Evolutionary conservation across 192 early-diverging fungal species (phyloP), one percentile per base, ranked within the genome.

Genomic region (Linnemannia exigua): DNA sequence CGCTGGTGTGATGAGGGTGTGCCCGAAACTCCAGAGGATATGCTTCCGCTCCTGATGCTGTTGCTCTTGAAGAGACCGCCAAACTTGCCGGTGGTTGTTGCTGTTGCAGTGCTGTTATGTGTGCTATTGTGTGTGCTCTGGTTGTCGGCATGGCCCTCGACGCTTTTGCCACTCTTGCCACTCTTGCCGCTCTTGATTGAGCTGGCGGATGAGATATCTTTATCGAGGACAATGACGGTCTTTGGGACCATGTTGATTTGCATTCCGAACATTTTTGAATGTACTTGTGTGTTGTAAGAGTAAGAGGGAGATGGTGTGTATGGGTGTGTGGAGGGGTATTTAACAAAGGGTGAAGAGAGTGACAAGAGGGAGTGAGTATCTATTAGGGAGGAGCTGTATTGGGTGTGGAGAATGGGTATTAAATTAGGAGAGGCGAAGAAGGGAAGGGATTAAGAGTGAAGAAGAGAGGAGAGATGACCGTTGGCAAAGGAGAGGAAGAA

Each of bases 101-200:
- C 12, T 9, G 33, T 33, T n/a, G n/a, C n/a, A n/a, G n/a, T n/a
- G n/a, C n/a, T n/a, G n/a, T n/a, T n/a, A 1, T 28, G 35, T 16
- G 28, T 71, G 74, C 25, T 75, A 4, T 35, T 71, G 25, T 50
- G 37, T 20, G 31, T 86, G 50, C 28, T 73, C 33, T 33, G 58
- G 33, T 52, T 51, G 9, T 19, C 73, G 15, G 52, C 52, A 19
- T 7, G 5, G 16, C 17, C 77, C n/a, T 61, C 58, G 50, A 31
- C 25, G 75, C 77, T 80, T 31, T 80, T 85, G 12, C 74, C 74
- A 38, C 84, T 86, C 33, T 86, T 79, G 3, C 79, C 75, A 16
- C 84, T 86, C 75, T 86, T 86, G 19, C 84, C 84, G 61, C 84
- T 86, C 66, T 86, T 86, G 70, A 86, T 76, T 17, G 84, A 86